Base-by-base conservation (phyloP, 495 filamentous ascomycete species). In the Lentithecium fluviatile region DNA sequence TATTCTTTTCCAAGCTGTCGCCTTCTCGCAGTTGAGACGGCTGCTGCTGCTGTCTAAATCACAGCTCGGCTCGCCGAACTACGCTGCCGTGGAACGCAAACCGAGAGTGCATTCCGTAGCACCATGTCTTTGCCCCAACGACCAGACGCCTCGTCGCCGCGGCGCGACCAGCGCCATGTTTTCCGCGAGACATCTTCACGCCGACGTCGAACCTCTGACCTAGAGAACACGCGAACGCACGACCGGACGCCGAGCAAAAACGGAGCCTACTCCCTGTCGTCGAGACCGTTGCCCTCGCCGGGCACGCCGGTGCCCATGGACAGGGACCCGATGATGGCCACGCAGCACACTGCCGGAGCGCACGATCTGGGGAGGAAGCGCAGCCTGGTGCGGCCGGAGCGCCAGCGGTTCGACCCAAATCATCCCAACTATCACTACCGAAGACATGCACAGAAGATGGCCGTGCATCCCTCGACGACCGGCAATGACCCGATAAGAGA, bases 361-460 rank as follows among this genome's bases (percentile, higher is more conserved):
- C 56, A 58, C 56, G 78, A 86, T 20, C 69, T 89, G 51, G 72
- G 79, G 20, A 80, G 90, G 45, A 97, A 96, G 71, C 84, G 85
- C 64, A 95, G 87, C 66, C 76, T 99, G 52, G 85, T 97, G 60
- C 82, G 88, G 61, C 95, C 95, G 2, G 94, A 99, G 70, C 83
- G 95, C 52, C 86, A 85, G 59, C 84, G 86, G 23, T 87, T 92
- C 57, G 87, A 91, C 58, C 79, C 75, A 56, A 88, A 91, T 61
- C 89, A 97, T 71, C 92, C 91, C 10, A 94, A 97, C 69, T 97
- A 95, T 70, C 83, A 96, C 69, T 97, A 97, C 72, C 84, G 88
- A 38, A 87, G 96, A 69, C 89, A 94, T 82, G 90, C 90, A 11
- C 88, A 89, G 58, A 86, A 90, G 53, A 94, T 97, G 90, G 80